phyloP scores from a whole-genome alignment of 139 green algal species.

The Coelastrella sp. region DNA sequence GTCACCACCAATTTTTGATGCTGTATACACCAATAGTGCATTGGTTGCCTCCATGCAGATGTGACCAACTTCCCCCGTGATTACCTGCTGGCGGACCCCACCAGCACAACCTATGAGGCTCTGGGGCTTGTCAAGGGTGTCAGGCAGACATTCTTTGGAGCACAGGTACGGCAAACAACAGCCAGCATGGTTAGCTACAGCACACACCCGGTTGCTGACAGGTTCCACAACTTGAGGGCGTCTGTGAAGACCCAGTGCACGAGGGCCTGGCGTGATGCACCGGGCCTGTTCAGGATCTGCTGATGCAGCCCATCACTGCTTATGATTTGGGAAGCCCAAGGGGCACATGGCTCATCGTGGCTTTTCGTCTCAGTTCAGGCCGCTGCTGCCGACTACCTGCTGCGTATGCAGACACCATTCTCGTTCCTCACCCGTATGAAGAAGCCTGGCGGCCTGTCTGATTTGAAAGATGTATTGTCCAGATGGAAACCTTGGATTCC shows the following conservation, averaged over 20 bases:
- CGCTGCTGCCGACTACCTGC: conserved; percentile 4
- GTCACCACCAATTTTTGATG: no score
- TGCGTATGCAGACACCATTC: conserved; percentile 69
- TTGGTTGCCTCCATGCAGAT: neutral
- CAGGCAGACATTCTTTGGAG: conserved; percentile 69
- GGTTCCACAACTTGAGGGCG: no score
- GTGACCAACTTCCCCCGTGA: conserved; percentile 80
- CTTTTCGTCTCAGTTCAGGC: no score
- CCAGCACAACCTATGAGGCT: conserved; percentile 79
- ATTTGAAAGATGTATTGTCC: conserved; percentile 71
- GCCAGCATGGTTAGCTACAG: neutral
- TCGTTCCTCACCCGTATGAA: conserved; percentile 68
- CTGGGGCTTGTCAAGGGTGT: conserved; percentile 78
- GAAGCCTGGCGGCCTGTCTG: conserved; percentile 52
- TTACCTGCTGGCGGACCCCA: conserved; percentile 85
- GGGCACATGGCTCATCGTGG: no score
- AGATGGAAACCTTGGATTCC: conserved; percentile 85
- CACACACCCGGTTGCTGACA: neutral
- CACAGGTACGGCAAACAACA: conserved; percentile 31
- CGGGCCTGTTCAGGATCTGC: neutral
- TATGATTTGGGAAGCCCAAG: no score
- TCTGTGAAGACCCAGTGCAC: no score
- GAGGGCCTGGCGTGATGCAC: no score
- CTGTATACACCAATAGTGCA: no score
- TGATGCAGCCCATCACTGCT: conserved; percentile 2